phyloP scores from a whole-genome alignment of 1,284 basidiomycete species.

The Fomitopsis palustris region DNA sequence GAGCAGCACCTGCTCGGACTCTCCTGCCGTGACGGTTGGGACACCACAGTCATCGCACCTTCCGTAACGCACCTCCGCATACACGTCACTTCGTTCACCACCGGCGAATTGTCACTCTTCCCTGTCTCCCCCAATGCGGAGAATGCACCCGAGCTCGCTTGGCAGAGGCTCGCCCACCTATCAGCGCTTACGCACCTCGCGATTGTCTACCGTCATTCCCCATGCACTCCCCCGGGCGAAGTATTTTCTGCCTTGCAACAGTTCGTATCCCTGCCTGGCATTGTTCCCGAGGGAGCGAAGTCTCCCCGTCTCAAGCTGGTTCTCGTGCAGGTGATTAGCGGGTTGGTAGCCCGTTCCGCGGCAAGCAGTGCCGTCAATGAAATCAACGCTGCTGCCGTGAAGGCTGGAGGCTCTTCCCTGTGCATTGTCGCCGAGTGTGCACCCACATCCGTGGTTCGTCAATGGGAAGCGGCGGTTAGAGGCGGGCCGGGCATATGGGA shows the following conservation, averaged over 20 bases:
- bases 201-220: constrained; percentile 28
- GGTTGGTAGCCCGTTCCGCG: constrained; percentile 12
- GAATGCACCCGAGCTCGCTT: constrained; percentile 15
- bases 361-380: constrained; percentile 18
- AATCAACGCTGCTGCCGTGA: constrained; percentile 23
- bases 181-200: constrained; percentile 35
- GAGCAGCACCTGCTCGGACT: constrained; percentile 37
- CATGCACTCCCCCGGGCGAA: constrained; percentile 15
- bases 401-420: constrained; percentile 19
- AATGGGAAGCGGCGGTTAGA: constrained; percentile 31
- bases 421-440: constrained; percentile 32
- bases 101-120: constrained; percentile 18
- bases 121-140: constrained; percentile 14
- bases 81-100: constrained; percentile 28
- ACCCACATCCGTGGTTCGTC: constrained; percentile 27
- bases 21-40: constrained; percentile 36
- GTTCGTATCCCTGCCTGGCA: constrained; percentile 13
- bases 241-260: constrained; percentile 21
- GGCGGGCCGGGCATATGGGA: constrained; percentile 27
- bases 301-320: constrained; percentile 24
- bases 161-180: constrained; percentile 28
- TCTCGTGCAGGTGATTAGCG: constrained; percentile 31
- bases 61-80: constrained; percentile 34
- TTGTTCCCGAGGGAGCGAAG: constrained; percentile 6
- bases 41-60: constrained; percentile 28